Percentiles rank a stretch among this genome's conserved stretches.
These are phyloP conservation scores for Irpex sp. DNA, from an alignment of 1,284 basidiomycete species.

Conservation along the genomic window DNA sequence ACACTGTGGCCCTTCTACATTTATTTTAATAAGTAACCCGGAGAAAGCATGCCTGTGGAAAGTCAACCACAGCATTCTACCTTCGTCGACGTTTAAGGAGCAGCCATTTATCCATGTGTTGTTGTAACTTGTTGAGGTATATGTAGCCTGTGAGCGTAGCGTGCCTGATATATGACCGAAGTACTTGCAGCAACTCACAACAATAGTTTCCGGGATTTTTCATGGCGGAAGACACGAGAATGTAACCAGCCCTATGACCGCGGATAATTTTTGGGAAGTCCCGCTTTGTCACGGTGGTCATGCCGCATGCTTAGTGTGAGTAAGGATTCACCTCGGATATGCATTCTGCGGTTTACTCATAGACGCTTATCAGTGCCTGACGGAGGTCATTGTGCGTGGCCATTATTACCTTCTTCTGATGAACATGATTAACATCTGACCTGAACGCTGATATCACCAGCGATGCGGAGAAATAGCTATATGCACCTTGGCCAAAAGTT, in stretches of 20 bases:
- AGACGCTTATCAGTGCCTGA: neutral
- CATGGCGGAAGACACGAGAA: neutral
- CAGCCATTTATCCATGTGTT: slow-evolving; percentile 38
- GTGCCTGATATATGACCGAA: too few relatives aligned
- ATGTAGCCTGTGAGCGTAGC: too few relatives aligned
- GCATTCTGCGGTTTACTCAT: neutral
- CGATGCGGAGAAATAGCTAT: too few relatives aligned
- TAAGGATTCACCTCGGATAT: neutral
- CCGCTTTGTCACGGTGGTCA: neutral
- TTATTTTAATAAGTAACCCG: too few relatives aligned
- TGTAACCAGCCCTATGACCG: neutral
- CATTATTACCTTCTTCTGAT: too few relatives aligned
- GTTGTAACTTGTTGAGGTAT: too few relatives aligned
- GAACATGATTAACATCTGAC: too few relatives aligned
- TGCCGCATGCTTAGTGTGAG: neutral
- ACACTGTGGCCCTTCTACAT: too few relatives aligned
- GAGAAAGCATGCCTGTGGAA: slow-evolving; percentile 60
- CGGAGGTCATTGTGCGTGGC: too few relatives aligned
- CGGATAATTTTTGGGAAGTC: neutral
- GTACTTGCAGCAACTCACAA: slow-evolving; percentile 43
- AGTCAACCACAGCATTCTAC: slow-evolving; percentile 47
- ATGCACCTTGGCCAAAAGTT: too few relatives aligned
- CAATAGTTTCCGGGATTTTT: neutral
- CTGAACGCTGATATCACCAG: too few relatives aligned
- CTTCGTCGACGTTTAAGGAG: slow-evolving; percentile 37